Conservation (phyloP, 2,329 filamentous ascomycete genomes). For the Drechslerella stenobrocha region DNA sequence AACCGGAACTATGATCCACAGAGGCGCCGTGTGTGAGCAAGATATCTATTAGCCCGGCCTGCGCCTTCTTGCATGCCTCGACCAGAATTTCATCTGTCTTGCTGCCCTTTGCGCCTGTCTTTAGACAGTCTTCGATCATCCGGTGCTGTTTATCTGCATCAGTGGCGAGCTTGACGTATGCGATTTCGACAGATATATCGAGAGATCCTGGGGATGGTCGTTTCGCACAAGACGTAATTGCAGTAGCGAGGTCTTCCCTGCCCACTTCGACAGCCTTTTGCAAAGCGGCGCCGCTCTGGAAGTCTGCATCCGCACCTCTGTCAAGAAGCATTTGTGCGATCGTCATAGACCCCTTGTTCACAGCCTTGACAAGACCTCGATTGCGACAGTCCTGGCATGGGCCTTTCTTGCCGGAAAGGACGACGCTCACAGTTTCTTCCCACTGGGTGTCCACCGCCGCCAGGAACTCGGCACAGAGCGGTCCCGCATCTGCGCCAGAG, state of each 20-base stretch:
- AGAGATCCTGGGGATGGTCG: constrained; percentile 6
- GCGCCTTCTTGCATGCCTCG: constrained; percentile 9
- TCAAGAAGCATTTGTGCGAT: constrained; percentile 13
- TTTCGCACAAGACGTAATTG: constrained; percentile 12
- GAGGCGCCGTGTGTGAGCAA: constrained; percentile 9
- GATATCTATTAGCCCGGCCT: constrained; percentile 9
- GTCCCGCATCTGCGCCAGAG: constrained; percentile 8
- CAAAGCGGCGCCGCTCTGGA: constrained; percentile 13
- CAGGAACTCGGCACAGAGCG: constrained; percentile 9
- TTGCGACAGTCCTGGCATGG: constrained; percentile 15
- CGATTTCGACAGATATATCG: constrained; percentile 15
- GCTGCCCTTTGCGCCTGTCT: constrained; percentile 16
- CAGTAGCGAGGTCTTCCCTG: constrained; percentile 9
- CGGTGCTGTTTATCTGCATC: constrained; percentile 11
- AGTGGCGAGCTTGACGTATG: constrained; percentile 5
- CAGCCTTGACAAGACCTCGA: constrained; percentile 6
- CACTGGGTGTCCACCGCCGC: constrained; percentile 11
- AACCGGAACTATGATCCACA: constrained; percentile 9
- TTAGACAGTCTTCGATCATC: constrained; percentile 16
- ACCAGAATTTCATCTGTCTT: constrained; percentile 15
- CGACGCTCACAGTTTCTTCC: constrained; percentile 3
- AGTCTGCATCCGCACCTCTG: constrained; percentile 11
- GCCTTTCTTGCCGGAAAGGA: constrained; percentile 1
- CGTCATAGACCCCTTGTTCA: constrained; percentile 2
- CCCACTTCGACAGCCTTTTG: constrained; percentile 13